Percentiles rank a stretch among this genome's conserved stretches.
phyloP scores from a whole-genome alignment of 306 rosid species.

The Trifolium fragiferum region DNA sequence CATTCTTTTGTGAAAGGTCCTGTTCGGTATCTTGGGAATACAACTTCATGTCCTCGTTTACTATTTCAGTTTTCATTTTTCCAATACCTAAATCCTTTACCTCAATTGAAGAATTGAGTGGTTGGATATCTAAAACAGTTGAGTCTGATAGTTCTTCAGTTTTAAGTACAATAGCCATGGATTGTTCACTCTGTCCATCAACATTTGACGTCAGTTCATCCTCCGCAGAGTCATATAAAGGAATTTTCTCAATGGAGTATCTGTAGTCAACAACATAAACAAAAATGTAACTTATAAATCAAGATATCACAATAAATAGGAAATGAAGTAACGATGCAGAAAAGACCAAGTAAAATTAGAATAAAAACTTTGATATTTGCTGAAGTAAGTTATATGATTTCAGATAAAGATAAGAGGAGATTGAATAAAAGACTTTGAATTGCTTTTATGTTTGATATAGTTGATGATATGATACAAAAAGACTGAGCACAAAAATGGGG shows the following conservation, averaged over 20 bases:
- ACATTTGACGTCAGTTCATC: conserved; percentile 69
- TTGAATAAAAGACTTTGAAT: conserved; percentile 1
- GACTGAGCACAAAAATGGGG: not conserved
- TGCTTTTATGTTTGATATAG: not conserved
- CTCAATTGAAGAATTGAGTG: conserved; percentile 54
- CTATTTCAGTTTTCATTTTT: conserved; percentile 56
- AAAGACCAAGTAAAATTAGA: not conserved
- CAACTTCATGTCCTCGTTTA: conserved; percentile 53
- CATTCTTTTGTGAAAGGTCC: conserved; percentile 62
- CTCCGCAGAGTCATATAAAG: conserved; percentile 92
- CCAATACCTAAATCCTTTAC: conserved; percentile 50
- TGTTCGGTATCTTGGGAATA: conserved; percentile 57
- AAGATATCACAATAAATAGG: conserved; percentile 20
- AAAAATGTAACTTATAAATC: conserved; percentile 5
- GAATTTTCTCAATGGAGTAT: conserved; percentile 95
- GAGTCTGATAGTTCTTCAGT: conserved; percentile 57
- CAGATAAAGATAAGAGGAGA: not conserved
- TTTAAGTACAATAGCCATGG: conserved; percentile 51
- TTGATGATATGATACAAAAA: conserved; percentile 13
- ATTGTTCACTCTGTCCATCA: conserved; percentile 48
- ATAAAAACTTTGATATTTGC: not conserved
- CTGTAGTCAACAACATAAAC: conserved; percentile 50
- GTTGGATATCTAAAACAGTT: conserved; percentile 54
- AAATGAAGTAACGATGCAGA: conserved; percentile 3
- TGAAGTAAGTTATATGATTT: not conserved